Evolutionary conservation across 345 rosid species (phyloP).

Genomic region (Dipteronia sinensis): DNA sequence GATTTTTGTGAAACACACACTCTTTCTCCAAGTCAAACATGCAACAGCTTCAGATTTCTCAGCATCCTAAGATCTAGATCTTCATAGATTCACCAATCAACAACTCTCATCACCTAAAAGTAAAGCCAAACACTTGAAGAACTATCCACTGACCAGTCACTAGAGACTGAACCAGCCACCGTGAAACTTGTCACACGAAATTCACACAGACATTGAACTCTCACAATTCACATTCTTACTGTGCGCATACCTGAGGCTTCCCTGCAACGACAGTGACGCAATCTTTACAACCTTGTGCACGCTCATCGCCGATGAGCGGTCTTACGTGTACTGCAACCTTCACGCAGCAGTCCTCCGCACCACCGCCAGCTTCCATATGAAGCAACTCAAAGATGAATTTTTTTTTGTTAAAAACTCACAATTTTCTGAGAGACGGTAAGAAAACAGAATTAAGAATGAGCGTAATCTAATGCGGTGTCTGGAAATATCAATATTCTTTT

Average conservation of each 20-base stretch:
- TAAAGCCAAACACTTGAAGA: not conserved
- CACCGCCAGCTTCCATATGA: constrained; percentile 51
- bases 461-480: not conserved
- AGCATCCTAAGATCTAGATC: constrained; percentile 52
- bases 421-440: not conserved
- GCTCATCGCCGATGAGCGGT: constrained; percentile 93
- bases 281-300: constrained; percentile 90
- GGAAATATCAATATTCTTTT: constrained; percentile 18
- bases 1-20: constrained; percentile 15
- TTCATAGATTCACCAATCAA: constrained; percentile 18
- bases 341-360: constrained; percentile 85
- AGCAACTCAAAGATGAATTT: constrained; percentile 18
- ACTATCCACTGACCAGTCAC: not conserved
- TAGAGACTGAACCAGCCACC: not conserved
- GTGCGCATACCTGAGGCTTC: constrained; percentile 85
- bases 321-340: constrained; percentile 97
- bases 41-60: constrained; percentile 21
- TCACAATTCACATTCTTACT: constrained; percentile 21
- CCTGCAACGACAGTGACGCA: constrained; percentile 85
- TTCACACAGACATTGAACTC: not conserved
- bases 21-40: constrained; percentile 30
- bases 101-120: constrained; percentile 14
- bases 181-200: not conserved
- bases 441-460: not conserved
- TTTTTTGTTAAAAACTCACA: not conserved